phyloP scores from a whole-genome alignment of 2,329 filamentous ascomycete genomes.

The Epichloe sibirici region DNA sequence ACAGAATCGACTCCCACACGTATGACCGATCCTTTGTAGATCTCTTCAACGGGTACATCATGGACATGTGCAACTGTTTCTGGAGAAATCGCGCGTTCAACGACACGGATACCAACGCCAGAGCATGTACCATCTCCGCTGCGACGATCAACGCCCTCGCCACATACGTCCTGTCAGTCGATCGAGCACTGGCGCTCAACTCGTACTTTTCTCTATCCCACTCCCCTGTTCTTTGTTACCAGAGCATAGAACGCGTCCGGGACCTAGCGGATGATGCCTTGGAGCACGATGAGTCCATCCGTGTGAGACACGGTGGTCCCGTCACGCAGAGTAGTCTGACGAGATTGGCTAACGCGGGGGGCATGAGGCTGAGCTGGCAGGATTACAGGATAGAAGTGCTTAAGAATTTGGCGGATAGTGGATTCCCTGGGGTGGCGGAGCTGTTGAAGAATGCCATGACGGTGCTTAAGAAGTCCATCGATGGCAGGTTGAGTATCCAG shows the following conservation, averaged over 20 bases:
- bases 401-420: conserved; percentile 50
- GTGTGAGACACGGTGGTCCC: conserved; percentile 49
- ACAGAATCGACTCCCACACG: conserved; percentile 21
- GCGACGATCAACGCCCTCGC: conserved; percentile 32
- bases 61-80: conserved; percentile 76
- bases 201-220: conserved; percentile 46
- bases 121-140: conserved; percentile 38
- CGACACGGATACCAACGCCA: conserved; percentile 47
- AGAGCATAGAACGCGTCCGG: conserved; percentile 43
- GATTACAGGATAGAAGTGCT: conserved; percentile 66
- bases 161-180: conserved; percentile 36
- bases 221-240: conserved; percentile 43
- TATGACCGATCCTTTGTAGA: conserved; percentile 51
- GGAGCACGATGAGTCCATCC: conserved; percentile 26
- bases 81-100: conserved; percentile 68
- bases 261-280: conserved; percentile 44
- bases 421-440: conserved; percentile 52
- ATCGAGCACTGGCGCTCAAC: conserved; percentile 32
- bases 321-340: conserved; percentile 56
- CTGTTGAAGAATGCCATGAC: conserved; percentile 77
- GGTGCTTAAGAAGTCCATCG: conserved; percentile 45
- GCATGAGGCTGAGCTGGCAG: conserved; percentile 56
- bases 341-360: conserved; percentile 51
- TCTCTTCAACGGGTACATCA: conserved; percentile 70
- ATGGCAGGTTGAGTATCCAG: conserved; percentile 14